Percentiles rank a stretch among this genome's conserved stretches.
phyloP scores from a whole-genome alignment of 2,329 filamentous ascomycete genomes.

The Ceratocystis ficicola region DNA sequence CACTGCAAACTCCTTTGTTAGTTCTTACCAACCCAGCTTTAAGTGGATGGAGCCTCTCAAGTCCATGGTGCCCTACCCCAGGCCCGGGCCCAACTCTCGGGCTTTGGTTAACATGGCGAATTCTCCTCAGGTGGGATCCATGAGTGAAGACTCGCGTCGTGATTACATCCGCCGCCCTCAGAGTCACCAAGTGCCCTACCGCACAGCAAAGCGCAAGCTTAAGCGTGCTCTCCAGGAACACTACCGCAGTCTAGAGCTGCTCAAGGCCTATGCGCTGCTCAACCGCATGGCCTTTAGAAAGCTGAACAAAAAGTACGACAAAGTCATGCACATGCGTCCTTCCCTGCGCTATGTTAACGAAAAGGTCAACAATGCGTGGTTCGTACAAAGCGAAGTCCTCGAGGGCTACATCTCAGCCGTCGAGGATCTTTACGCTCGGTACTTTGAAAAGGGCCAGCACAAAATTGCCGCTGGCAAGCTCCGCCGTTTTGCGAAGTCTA shows the following conservation, averaged over 20 bases:
- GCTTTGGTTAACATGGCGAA: constrained; percentile 43
- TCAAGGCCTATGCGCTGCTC: constrained; percentile 81
- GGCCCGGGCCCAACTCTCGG: constrained; percentile 48
- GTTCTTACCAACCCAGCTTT: neutral
- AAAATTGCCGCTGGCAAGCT: constrained; percentile 85
- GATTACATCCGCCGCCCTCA: constrained; percentile 42
- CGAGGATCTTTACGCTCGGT: constrained; percentile 85
- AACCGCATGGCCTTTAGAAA: constrained; percentile 93
- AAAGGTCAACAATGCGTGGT: constrained; percentile 80
- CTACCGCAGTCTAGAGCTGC: constrained; percentile 77
- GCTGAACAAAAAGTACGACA: constrained; percentile 98
- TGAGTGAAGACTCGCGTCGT: constrained; percentile 29
- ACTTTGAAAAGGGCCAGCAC: constrained; percentile 86
- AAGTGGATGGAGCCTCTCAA: constrained; percentile 43
- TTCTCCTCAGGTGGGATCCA: constrained; percentile 35
- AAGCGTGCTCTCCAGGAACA: constrained; percentile 87
- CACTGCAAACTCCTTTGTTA: neutral
- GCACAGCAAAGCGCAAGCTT: constrained; percentile 78
- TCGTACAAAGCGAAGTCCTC: constrained; percentile 76
- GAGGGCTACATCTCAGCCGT: constrained; percentile 69
- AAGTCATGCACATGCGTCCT: constrained; percentile 66
- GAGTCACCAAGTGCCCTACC: constrained; percentile 58
- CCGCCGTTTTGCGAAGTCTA: constrained; percentile 52
- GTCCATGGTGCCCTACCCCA: constrained; percentile 29
- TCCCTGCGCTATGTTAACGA: constrained; percentile 75